Percentiles rank a stretch among this genome's conserved stretches.
phyloP scores from a whole-genome alignment of 768 basidiomycete species.

The Termitomyces sp. region DNA sequence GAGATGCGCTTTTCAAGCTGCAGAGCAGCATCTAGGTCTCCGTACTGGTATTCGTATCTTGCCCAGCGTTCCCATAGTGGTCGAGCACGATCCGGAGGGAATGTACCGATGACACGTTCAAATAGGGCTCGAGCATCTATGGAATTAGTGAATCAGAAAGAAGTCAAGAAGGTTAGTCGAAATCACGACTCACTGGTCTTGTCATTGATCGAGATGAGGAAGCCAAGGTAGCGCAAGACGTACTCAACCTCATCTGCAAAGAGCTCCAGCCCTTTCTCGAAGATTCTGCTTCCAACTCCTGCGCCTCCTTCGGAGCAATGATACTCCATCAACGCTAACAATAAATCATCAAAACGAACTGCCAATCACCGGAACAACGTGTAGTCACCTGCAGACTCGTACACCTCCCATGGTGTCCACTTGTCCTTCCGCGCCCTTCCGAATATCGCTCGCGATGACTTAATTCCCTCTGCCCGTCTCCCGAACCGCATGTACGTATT shows the following conservation, averaged over 20 bases:
- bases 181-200: conserved; percentile 70
- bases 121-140: conserved; percentile 94
- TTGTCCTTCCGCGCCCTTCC: conserved; percentile 72
- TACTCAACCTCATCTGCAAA: conserved; percentile 83
- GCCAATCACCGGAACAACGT: neutral
- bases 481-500: conserved; percentile 95
- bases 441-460: conserved; percentile 73
- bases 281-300: conserved; percentile 82
- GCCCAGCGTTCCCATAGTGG: conserved; percentile 97
- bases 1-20: conserved; percentile 88
- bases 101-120: conserved; percentile 78
- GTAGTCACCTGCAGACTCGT: conserved; percentile 79
- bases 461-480: conserved; percentile 81
- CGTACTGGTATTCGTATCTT: conserved; percentile 91
- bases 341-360: neutral
- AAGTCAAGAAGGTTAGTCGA: neutral
- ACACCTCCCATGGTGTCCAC: conserved; percentile 87
- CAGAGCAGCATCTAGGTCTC: conserved; percentile 82
- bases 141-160: neutral
- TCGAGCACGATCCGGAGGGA: conserved; percentile 72
- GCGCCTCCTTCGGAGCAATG: conserved; percentile 72
- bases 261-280: conserved; percentile 85
- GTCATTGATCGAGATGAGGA: conserved; percentile 92
- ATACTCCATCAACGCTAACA: conserved; percentile 88
- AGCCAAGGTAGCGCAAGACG: conserved; percentile 85